phyloP scores from a whole-genome alignment of 805 yeast genomes.

The Lipomyces orientalis region DNA sequence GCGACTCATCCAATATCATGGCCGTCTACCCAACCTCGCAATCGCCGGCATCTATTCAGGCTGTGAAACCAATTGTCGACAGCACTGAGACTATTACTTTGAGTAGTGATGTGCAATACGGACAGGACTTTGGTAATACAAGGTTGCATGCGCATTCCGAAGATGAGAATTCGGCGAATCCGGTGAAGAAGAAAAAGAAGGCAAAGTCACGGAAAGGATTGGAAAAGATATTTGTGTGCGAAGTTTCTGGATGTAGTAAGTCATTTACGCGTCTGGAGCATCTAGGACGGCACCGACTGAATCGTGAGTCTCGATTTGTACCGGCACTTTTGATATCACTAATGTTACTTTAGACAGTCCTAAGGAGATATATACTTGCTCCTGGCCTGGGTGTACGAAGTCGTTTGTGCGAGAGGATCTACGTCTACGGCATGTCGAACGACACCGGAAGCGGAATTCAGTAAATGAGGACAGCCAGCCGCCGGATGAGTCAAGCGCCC shows the following conservation, averaged over 20 bases:
- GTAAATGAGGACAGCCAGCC: not conserved
- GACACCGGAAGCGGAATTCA: conserved; percentile 40
- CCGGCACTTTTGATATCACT: not conserved
- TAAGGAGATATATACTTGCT: conserved; percentile 45
- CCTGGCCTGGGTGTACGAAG: conserved; percentile 45
- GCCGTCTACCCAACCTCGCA: not conserved
- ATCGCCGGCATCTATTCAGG: not conserved
- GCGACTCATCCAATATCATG: not conserved
- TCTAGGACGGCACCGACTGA: conserved; percentile 40
- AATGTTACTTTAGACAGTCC: conserved; percentile 39
- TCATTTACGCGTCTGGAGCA: conserved; percentile 41
- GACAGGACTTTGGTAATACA: not conserved
- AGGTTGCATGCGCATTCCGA: not conserved
- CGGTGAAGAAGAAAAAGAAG: conserved; percentile 18
- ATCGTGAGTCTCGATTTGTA: conserved; percentile 32
- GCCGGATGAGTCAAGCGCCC: not conserved
- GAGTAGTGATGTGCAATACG: not conserved
- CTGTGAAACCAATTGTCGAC: not conserved
- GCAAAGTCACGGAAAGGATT: conserved; percentile 42
- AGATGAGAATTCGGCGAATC: not conserved
- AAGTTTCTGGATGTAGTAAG: conserved; percentile 39
- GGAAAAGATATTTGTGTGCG: conserved; percentile 42
- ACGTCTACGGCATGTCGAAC: conserved; percentile 43
- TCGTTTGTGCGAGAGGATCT: conserved; percentile 48
- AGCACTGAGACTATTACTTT: not conserved